phyloP scores from a whole-genome alignment of 345 rosid species.

The Luvunga scandens region DNA sequence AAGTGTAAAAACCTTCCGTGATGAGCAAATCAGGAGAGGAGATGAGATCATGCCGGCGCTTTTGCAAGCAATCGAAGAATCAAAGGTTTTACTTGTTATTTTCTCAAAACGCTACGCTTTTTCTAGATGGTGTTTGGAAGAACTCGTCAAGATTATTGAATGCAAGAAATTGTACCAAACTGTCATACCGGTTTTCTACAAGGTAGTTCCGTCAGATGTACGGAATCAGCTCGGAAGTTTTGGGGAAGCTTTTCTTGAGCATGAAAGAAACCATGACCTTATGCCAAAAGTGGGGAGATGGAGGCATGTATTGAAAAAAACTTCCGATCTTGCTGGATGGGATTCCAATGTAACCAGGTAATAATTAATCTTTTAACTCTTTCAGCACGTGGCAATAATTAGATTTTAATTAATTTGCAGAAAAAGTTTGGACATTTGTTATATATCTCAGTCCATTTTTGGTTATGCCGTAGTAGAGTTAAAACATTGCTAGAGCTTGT shows the following conservation, averaged over 20 bases:
- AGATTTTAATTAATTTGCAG: not conserved
- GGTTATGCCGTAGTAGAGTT: too few relatives aligned
- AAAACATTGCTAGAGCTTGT: too few relatives aligned
- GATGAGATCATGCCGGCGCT: slow-evolving; percentile 1
- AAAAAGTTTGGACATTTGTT: too few relatives aligned
- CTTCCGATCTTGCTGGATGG: not conserved
- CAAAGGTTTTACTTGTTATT: not conserved
- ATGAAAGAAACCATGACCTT: not conserved
- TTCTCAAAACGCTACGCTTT: slow-evolving; percentile 5
- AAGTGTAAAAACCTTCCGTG: not conserved
- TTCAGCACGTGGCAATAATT: too few relatives aligned
- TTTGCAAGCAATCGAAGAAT: not conserved
- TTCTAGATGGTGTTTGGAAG: slow-evolving; percentile 1
- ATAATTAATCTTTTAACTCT: not conserved
- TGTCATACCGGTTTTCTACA: slow-evolving; percentile 11
- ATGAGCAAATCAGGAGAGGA: not conserved
- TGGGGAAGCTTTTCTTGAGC: slow-evolving; percentile 3
- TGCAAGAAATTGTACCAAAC: not conserved
- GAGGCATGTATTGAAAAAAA: not conserved
- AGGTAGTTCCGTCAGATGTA: slow-evolving; percentile 18
- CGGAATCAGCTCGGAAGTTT: slow-evolving; percentile 8
- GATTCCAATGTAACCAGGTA: not conserved
- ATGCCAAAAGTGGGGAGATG: not conserved
- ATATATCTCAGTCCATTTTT: too few relatives aligned
- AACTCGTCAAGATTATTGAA: slow-evolving; percentile 8